A percentile compares a stretch with the other conserved stretches of the same genome.
Evolutionary conservation across 148 eudicot genomes (phyloP).

Genomic region (Beta vulgaris): DNA sequence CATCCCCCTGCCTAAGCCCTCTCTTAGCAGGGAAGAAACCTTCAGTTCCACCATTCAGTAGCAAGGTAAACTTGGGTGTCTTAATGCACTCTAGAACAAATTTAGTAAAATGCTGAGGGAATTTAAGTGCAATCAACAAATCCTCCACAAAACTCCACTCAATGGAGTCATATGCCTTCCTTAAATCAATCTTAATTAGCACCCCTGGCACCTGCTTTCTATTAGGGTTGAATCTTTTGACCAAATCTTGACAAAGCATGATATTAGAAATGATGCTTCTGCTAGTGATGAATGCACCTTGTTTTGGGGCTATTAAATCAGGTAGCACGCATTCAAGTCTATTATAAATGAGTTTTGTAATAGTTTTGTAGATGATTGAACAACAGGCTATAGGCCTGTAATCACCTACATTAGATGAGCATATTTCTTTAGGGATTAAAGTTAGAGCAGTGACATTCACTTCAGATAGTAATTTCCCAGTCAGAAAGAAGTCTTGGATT

Average conservation of each 20-base stretch:
- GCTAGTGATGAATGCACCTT: not conserved
- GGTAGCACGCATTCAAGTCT: not conserved
- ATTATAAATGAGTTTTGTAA: not conserved
- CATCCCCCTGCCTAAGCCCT: not conserved
- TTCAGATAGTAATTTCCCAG: not conserved
- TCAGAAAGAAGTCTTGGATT: not conserved
- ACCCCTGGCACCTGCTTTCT: not conserved
- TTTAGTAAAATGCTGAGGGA: not conserved
- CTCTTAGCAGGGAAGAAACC: not conserved
- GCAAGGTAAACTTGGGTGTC: not conserved
- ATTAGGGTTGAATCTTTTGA: not conserved
- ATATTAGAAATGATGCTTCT: not conserved
- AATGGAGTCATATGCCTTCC: not conserved
- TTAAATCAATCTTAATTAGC: not conserved
- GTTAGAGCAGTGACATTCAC: not conserved
- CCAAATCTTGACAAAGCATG: not conserved
- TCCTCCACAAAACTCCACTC: not conserved
- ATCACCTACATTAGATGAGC: not conserved
- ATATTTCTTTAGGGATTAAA: not conserved
- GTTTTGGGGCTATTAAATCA: not conserved
- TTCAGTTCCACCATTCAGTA: not conserved
- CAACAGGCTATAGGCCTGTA: not conserved
- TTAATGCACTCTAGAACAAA: not conserved
- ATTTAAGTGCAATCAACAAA: not conserved
- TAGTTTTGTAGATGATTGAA: not conserved